These are phyloP conservation scores for Hymenochaete sp. DNA, from an alignment of 1,284 basidiomycete species.

Conservation along the genomic window DNA sequence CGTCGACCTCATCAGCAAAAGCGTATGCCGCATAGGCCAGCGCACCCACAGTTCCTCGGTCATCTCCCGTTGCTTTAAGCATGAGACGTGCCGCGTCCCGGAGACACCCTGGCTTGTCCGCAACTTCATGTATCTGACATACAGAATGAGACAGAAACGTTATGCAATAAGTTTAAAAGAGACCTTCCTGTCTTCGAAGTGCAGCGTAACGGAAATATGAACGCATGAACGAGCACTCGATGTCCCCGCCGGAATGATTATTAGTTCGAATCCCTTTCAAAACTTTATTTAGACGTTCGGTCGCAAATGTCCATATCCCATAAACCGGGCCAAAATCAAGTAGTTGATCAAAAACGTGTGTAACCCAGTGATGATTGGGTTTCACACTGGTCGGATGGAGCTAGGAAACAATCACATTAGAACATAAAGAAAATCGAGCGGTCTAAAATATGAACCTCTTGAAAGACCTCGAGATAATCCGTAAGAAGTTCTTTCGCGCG, in stretches of 20 bases:
- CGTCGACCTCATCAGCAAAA: no score
- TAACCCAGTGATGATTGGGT: slow-evolving; percentile 19
- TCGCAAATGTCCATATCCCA: slow-evolving; percentile 19
- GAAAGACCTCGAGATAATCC: slow-evolving; percentile 16
- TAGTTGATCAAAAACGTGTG: slow-evolving; percentile 17
- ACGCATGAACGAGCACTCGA: slow-evolving; percentile 12
- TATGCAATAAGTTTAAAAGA: no score
- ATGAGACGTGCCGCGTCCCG: not conserved
- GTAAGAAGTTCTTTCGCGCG: slow-evolving; percentile 12
- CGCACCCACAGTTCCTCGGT: slow-evolving; percentile 2
- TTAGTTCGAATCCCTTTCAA: slow-evolving; percentile 18
- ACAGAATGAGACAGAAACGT: no score
- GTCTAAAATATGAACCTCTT: slow-evolving; percentile 11
- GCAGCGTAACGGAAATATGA: slow-evolving; percentile 1
- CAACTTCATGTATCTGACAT: not conserved
- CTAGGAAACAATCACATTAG: slow-evolving; percentile 1
- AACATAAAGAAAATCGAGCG: not conserved
- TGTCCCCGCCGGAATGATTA: slow-evolving; percentile 17
- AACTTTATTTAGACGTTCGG: slow-evolving; percentile 19
- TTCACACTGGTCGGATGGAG: slow-evolving; percentile 14
- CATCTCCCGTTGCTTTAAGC: not conserved
- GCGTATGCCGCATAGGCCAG: no score
- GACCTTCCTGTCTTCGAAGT: slow-evolving; percentile 5
- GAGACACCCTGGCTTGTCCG: not conserved
- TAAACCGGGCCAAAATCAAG: slow-evolving; percentile 19